Base-by-base conservation (phyloP, 2,329 filamentous ascomycete species). In the Hypoxylon rubiginosum region DNA sequence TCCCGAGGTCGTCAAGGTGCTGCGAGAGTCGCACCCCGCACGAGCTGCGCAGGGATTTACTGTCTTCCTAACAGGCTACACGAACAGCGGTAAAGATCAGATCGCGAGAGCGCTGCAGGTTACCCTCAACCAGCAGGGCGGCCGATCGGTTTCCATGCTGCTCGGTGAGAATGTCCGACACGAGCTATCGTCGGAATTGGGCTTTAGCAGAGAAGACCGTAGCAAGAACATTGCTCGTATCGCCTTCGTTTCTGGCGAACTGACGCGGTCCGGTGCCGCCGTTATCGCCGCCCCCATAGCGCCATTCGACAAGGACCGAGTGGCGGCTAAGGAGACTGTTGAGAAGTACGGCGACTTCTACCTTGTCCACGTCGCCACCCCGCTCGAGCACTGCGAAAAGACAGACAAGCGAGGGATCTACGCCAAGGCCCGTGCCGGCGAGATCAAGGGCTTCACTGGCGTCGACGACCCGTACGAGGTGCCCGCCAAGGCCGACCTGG, bases 391-490 rank as follows among this genome's bases (percentile, higher is more conserved):
- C 84, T 92, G 91, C 78, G 96, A 99, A 87, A 93, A 92, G 88
- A 97, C 93, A 30, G 96, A 99, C 82, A 94, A 93, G 85, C 88
- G 91, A 67, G 96, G 96, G 65, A 90, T 97, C 77, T 99, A 98
- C 82, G 87, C 87, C 71, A 88, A 89, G 79, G 96, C 96, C 43
- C 88, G 96, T 68, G 87, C 85, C 19, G 96, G 96, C 63, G 92
- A 97, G 84, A 97, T 99, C 82, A 96, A 94, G 89, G 94, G 94
- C 70, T 99, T 99, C 87, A 99, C 96, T 7, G 96, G 96, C 75
- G 94, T 99, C 62, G 95, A 98, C 78, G 95, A 98, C 83, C 94
- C 96, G 52, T 99, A 99, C 78, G 96, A 99, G 89, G 78, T 81
- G 21, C 96, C 96, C 9, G 75, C 82, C 72, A 94, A 95, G 82